A percentile compares a stretch with the other conserved stretches of the same genome.
These are phyloP conservation scores for Gastrodia elata DNA, from an alignment of 106 monocot species.

Conservation along the genomic window DNA sequence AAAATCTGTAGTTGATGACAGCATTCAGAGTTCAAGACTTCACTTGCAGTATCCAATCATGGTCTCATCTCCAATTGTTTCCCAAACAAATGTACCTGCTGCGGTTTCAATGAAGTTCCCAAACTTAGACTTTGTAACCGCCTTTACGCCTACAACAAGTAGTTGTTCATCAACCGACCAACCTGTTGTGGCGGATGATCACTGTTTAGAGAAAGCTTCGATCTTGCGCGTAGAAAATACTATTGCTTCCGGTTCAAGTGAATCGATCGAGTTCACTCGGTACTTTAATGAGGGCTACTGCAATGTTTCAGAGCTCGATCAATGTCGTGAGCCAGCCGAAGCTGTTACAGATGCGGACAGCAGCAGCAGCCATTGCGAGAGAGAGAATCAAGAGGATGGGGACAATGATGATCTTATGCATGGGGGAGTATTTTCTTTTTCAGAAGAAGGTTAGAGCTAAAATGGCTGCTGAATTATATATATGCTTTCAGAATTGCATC, in stretches of 20 bases:
- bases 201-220: slow-evolving; percentile 1
- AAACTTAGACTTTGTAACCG: slow-evolving; percentile 6
- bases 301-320: slow-evolving; percentile 60
- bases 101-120: slow-evolving; percentile 11
- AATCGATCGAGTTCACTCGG: slow-evolving; percentile 35
- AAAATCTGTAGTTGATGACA: slow-evolving; percentile 6
- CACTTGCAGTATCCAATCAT: not conserved
- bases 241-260: slow-evolving; percentile 22
- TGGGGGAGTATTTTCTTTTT: slow-evolving; percentile 75
- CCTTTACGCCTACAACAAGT: slow-evolving; percentile 14
- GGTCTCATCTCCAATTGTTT: slow-evolving; percentile 1
- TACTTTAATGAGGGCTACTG: slow-evolving; percentile 76
- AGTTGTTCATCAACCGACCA: slow-evolving; percentile 7
- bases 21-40: slow-evolving; percentile 13
- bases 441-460: slow-evolving; percentile 55
- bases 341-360: slow-evolving; percentile 73
- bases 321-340: slow-evolving; percentile 56
- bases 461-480: not conserved
- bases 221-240: slow-evolving; percentile 16
- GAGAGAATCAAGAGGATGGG: slow-evolving; percentile 60
- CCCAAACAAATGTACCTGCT: slow-evolving; percentile 3
- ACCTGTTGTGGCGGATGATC: slow-evolving; percentile 3
- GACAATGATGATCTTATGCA: slow-evolving; percentile 75
- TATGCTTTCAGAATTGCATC: not conserved
- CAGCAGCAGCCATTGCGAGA: slow-evolving; percentile 68